Percentiles rank a stretch among this genome's conserved stretches.
These are phyloP conservation scores for Populus nigra DNA, from an alignment of 345 rosid genomes.

Conservation along the genomic window DNA sequence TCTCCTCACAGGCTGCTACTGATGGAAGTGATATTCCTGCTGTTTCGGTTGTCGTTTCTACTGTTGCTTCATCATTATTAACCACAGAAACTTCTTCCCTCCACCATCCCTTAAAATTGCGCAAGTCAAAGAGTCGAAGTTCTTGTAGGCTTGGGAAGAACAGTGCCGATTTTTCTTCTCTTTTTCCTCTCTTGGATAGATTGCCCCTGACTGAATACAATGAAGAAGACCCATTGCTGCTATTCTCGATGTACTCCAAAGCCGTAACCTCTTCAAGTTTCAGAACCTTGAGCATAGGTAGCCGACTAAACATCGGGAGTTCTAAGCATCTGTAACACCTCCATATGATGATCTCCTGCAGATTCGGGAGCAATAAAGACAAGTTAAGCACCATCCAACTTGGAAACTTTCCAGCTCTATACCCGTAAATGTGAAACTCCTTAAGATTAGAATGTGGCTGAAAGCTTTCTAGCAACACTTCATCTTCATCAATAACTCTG, in stretches of 20 bases:
- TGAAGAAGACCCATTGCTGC: background rate
- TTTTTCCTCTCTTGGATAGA: too few species aligned
- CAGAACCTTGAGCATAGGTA: constrained; percentile 8
- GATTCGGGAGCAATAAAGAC: background rate
- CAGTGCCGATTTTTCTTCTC: background rate
- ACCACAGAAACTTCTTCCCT: background rate
- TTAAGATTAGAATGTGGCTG: constrained; percentile 17
- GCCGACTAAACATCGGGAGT: constrained; percentile 10
- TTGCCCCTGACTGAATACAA: background rate
- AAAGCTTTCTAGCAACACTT: constrained; percentile 4
- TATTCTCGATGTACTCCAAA: constrained; percentile 14
- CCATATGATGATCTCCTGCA: background rate
- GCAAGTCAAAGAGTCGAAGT: constrained; percentile 12
- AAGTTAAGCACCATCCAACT: constrained; percentile 1
- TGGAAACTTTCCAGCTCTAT: constrained; percentile 4
- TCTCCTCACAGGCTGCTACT: too few species aligned
- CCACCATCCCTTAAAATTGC: constrained; percentile 15
- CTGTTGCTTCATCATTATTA: background rate
- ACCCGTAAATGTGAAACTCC: constrained; percentile 4
- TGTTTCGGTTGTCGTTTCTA: background rate
- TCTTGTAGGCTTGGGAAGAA: constrained; percentile 11
- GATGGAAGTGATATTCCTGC: too few species aligned
- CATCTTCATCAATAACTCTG: background rate
- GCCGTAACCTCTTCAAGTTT: background rate
- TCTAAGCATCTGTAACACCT: constrained; percentile 2